These are phyloP conservation scores for Comarum palustre DNA, from an alignment of 306 rosid genomes.

Conservation along the genomic window DNA sequence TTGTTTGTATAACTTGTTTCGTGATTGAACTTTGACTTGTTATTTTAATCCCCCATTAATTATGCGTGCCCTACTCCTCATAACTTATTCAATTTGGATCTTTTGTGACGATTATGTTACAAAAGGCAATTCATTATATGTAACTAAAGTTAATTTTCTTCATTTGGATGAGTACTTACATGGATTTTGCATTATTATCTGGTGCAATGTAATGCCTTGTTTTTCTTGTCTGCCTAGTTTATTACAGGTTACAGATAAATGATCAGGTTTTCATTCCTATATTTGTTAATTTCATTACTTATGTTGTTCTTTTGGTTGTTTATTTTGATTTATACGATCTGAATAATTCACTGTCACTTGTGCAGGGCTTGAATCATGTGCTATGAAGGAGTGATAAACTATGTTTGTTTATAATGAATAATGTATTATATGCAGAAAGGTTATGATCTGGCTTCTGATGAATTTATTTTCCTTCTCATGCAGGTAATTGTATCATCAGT, in stretches of 20 bases:
- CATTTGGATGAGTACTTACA: constrained; percentile 11
- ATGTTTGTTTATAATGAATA: constrained; percentile 24
- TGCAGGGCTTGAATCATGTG: constrained; percentile 66
- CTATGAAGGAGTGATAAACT: constrained; percentile 42
- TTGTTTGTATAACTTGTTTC: constrained; percentile 26
- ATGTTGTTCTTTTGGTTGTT: constrained; percentile 24
- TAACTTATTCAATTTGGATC: constrained; percentile 23
- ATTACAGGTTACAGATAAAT: constrained; percentile 39
- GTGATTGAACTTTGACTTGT: constrained; percentile 17
- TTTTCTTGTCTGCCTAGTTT: constrained; percentile 24
- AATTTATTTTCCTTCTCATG: constrained; percentile 1
- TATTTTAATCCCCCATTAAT: constrained; percentile 23
- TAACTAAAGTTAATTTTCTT: not conserved
- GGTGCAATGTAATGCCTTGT: too few relatives aligned
- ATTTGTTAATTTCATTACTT: constrained; percentile 9
- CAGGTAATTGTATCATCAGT: constrained; percentile 25
- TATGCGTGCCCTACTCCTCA: constrained; percentile 9
- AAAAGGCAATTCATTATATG: not conserved
- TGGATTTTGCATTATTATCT: not conserved
- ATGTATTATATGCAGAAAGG: constrained; percentile 13
- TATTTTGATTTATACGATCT: constrained; percentile 31
- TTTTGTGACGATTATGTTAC: too few relatives aligned
- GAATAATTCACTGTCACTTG: constrained; percentile 43
- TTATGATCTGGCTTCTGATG: constrained; percentile 22
- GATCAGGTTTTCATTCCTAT: constrained; percentile 25